phyloP scores from a whole-genome alignment of 139 green algal species.

The Micromonas commoda region DNA sequence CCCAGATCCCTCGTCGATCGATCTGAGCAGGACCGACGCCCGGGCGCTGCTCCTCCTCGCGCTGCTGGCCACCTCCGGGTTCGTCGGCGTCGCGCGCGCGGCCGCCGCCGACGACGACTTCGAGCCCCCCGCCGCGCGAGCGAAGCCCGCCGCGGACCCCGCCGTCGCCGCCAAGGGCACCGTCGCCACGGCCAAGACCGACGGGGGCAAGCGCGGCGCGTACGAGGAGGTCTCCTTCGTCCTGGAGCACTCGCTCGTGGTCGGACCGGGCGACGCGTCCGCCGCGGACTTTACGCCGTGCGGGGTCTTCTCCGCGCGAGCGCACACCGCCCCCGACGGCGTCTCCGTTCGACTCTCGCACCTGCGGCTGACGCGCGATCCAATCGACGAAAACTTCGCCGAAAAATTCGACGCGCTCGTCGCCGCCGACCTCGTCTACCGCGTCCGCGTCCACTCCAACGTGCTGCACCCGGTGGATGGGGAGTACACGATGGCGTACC shows the following conservation, averaged over 20 bases:
- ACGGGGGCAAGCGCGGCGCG: not conserved
- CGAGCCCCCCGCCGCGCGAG: no score
- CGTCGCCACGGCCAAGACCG: not conserved
- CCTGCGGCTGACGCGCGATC: not conserved
- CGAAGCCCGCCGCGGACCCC: no score
- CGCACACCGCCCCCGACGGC: not conserved
- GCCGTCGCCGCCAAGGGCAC: no score
- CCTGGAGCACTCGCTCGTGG: conserved; percentile 1
- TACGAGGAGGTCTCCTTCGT: conserved; percentile 1
- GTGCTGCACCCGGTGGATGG: not conserved
- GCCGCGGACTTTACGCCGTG: not conserved
- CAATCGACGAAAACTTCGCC: not conserved
- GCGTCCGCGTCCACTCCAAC: conserved; percentile 3
- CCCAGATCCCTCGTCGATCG: no score
- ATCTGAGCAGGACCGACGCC: no score
- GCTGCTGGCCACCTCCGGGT: no score
- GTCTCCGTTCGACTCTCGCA: not conserved
- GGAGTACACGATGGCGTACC: not conserved
- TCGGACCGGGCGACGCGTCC: not conserved
- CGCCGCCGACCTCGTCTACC: not conserved
- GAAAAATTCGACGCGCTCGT: not conserved
- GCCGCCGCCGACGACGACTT: no score
- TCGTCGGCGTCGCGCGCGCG: no score
- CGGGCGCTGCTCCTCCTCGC: no score
- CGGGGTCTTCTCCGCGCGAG: not conserved